phyloP scores from a whole-genome alignment of 2,329 filamentous ascomycete genomes.

The Fusarium sp. region DNA sequence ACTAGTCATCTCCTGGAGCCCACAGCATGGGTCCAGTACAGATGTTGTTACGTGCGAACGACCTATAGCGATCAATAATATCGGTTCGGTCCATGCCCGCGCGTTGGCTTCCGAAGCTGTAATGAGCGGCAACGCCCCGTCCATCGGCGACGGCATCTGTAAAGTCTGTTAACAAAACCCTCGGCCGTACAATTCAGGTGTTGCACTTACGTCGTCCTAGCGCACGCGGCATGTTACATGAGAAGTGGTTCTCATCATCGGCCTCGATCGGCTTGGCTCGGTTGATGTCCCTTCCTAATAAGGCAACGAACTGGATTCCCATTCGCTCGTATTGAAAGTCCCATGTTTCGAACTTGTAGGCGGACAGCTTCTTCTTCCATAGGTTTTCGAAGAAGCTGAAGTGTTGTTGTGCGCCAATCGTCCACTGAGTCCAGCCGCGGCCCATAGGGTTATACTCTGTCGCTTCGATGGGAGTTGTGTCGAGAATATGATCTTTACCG shows the following conservation, averaged over 20 bases:
- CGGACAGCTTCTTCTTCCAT: slow-evolving; percentile 54
- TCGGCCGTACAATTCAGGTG: no score
- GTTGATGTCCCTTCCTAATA: slow-evolving; percentile 63
- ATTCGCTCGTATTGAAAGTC: slow-evolving; percentile 60
- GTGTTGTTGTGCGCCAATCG: slow-evolving; percentile 58
- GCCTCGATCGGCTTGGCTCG: slow-evolving; percentile 55
- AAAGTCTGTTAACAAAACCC: slow-evolving; percentile 8
- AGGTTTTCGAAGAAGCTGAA: slow-evolving; percentile 61
- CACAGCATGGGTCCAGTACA: slow-evolving; percentile 51
- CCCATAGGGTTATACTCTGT: slow-evolving; percentile 59
- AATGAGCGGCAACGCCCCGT: slow-evolving; percentile 62
- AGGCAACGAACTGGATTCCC: slow-evolving; percentile 63
- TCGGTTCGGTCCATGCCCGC: slow-evolving; percentile 59
- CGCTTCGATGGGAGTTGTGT: slow-evolving; percentile 57
- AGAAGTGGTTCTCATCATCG: slow-evolving; percentile 58
- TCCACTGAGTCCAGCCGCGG: slow-evolving; percentile 58
- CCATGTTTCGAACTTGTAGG: slow-evolving; percentile 60
- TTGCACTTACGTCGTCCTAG: slow-evolving; percentile 47
- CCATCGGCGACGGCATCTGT: slow-evolving; percentile 61
- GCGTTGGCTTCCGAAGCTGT: slow-evolving; percentile 55
- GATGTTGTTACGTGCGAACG: slow-evolving; percentile 62
- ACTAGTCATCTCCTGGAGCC: slow-evolving; percentile 33
- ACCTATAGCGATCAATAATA: slow-evolving; percentile 61
- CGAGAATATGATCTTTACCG: slow-evolving; percentile 48
- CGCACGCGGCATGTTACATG: slow-evolving; percentile 50